These are phyloP conservation scores for Darksidea phi DNA, from an alignment of 495 filamentous ascomycete species.

Conservation along the genomic window DNA sequence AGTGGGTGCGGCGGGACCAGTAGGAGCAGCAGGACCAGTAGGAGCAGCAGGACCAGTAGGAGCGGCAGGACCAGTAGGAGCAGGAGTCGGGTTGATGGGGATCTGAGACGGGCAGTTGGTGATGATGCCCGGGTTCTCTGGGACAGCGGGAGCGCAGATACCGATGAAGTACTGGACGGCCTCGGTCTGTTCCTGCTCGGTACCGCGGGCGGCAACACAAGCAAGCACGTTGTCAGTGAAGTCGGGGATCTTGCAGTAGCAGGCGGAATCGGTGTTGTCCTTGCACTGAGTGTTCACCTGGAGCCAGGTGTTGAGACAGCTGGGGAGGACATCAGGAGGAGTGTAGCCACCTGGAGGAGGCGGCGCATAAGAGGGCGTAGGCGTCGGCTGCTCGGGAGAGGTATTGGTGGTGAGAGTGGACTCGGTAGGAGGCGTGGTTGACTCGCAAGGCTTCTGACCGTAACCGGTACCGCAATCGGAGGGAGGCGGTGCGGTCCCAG, in stretches of 20 bases:
- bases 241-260: conserved; percentile 78
- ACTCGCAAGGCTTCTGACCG: not conserved
- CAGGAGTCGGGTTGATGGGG: conserved; percentile 52
- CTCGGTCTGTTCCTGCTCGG: conserved; percentile 62
- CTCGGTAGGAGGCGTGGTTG: not conserved
- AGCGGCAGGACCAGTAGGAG: conserved; percentile 1
- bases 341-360: conserved; percentile 21
- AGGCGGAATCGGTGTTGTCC: conserved; percentile 77
- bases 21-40: conserved; percentile 23
- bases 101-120: conserved; percentile 65
- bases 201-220: conserved; percentile 77
- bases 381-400: conserved; percentile 1
- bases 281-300: conserved; percentile 64
- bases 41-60: conserved; percentile 24
- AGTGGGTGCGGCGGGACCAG: not conserved
- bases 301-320: conserved; percentile 93
- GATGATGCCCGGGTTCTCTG: conserved; percentile 79
- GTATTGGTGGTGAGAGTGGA: conserved; percentile 1
- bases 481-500: not conserved
- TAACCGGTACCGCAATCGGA: not conserved
- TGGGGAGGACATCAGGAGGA: conserved; percentile 68
- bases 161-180: conserved; percentile 85
- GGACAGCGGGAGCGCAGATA: conserved; percentile 76
- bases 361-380: not conserved
- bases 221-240: conserved; percentile 79